Percentiles rank a stretch among this genome's conserved stretches.
Conservation (phyloP, 495 filamentous ascomycete genomes). For the Tetracladium marchalianum region DNA sequence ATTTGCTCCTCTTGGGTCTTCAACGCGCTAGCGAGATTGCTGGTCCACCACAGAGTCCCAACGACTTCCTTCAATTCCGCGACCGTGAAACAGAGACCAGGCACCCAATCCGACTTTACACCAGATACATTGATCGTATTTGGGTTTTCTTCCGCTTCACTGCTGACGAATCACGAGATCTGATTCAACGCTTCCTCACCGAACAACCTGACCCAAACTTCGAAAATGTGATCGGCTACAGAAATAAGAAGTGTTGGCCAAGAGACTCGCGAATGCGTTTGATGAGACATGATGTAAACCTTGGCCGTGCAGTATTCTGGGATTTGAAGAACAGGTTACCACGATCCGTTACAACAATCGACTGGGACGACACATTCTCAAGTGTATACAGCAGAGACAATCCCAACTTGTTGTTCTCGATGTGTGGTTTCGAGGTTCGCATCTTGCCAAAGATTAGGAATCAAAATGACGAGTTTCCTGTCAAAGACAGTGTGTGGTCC, state of each 20-base stretch:
- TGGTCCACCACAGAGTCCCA: slow-evolving; percentile 89
- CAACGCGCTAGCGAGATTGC: slow-evolving; percentile 96
- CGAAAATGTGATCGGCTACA: slow-evolving; percentile 97
- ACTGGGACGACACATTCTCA: slow-evolving; percentile 99
- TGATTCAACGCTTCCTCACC: slow-evolving; percentile 96
- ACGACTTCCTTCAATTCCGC: slow-evolving; percentile 96
- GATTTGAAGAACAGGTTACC: slow-evolving; percentile 96
- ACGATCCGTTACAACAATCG: slow-evolving; percentile 89
- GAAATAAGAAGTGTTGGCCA: slow-evolving; percentile 99
- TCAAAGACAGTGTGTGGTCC: slow-evolving; percentile 98
- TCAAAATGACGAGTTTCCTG: slow-evolving; percentile 88
- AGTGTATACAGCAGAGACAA: slow-evolving; percentile 99
- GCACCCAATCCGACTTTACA: slow-evolving; percentile 94
- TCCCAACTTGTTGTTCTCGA: slow-evolving; percentile 93
- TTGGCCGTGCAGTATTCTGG: slow-evolving; percentile 98
- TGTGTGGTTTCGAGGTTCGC: slow-evolving; percentile 97
- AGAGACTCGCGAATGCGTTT: slow-evolving; percentile 94
- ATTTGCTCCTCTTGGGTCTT: slow-evolving; percentile 84
- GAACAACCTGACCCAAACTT: slow-evolving; percentile 99
- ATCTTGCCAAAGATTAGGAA: slow-evolving; percentile 95
- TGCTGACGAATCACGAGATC: slow-evolving; percentile 87
- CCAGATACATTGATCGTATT: slow-evolving; percentile 93
- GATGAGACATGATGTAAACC: slow-evolving; percentile 98
- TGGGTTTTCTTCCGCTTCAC: slow-evolving; percentile 96
- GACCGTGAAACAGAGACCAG: slow-evolving; percentile 83